Percentiles rank a stretch among this genome's conserved stretches.
These are phyloP conservation scores for Saccharomyces jurei DNA, from an alignment of 805 yeast species.

Conservation along the genomic window DNA sequence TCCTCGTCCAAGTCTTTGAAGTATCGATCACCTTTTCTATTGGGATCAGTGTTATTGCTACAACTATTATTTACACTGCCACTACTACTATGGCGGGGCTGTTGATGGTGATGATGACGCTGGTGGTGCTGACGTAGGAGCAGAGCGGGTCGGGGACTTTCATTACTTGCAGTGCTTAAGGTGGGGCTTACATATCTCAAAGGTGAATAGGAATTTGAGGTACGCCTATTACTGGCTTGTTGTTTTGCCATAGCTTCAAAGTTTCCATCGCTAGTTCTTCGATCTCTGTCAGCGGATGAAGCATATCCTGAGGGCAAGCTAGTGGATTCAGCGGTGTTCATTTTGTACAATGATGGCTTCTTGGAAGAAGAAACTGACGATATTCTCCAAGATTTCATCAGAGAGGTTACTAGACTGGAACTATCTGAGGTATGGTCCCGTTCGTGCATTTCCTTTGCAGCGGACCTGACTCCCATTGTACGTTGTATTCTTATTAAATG, in stretches of 20 bases:
- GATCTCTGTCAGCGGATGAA: not conserved
- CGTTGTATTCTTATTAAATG: not conserved
- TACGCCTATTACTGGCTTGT: slow-evolving; percentile 15
- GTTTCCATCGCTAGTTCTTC: slow-evolving; percentile 14
- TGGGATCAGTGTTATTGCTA: slow-evolving; percentile 5
- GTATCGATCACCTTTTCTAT: slow-evolving; percentile 28
- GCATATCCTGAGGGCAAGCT: not conserved
- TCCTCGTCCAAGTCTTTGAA: slow-evolving; percentile 80
- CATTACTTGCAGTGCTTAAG: slow-evolving; percentile 4
- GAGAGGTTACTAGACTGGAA: slow-evolving; percentile 17
- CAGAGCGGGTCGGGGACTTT: slow-evolving; percentile 13
- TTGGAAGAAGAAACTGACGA: slow-evolving; percentile 9
- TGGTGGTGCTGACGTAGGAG: slow-evolving; percentile 10
- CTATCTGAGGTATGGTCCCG: slow-evolving; percentile 10
- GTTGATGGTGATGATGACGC: slow-evolving; percentile 11
- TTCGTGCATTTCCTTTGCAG: slow-evolving; percentile 23
- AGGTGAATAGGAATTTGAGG: slow-evolving; percentile 21
- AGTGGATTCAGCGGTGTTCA: not conserved
- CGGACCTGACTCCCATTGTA: slow-evolving; percentile 23
- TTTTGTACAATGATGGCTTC: not conserved
- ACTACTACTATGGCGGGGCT: slow-evolving; percentile 7
- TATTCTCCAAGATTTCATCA: slow-evolving; percentile 28
- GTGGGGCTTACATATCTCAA: slow-evolving; percentile 19
- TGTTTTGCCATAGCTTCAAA: slow-evolving; percentile 26
- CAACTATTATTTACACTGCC: slow-evolving; percentile 1